Conservation (phyloP, 2,329 filamentous ascomycete species). For the Stromatinia cepivora region DNA sequence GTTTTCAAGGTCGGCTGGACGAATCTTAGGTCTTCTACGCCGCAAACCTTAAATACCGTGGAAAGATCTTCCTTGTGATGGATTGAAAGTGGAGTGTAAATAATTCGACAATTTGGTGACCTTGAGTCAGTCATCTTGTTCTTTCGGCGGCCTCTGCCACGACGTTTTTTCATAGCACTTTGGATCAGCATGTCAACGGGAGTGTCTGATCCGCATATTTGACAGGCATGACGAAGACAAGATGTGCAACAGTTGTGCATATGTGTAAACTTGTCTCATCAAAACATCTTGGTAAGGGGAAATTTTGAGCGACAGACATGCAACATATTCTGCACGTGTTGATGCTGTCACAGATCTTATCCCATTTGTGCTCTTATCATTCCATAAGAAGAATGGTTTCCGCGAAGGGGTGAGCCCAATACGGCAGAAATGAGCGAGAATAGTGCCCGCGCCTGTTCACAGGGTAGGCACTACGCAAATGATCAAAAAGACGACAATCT, state of each 20-base stretch:
- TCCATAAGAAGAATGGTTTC: background rate
- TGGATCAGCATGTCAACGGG: background rate
- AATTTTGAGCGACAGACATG: background rate
- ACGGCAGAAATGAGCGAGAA: constrained; percentile 2
- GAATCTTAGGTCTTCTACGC: background rate
- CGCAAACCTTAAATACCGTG: background rate
- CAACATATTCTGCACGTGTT: background rate
- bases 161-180: background rate
- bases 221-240: constrained; percentile 8
- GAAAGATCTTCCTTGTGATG: background rate
- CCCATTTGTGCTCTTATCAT: background rate
- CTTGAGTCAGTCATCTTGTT: constrained; percentile 8
- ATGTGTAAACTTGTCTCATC: background rate
- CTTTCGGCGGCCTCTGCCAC: background rate
- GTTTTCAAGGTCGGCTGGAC: background rate
- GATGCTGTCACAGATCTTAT: background rate
- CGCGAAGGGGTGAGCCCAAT: background rate
- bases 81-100: background rate
- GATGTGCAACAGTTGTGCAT: constrained; percentile 6
- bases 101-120: background rate
- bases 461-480: background rate
- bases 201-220: background rate
- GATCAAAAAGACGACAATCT: background rate
- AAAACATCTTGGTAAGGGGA: background rate
- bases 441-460: background rate